Conservation (phyloP, 345 rosid genomes). For the Euphorbia pulcherrima region DNA sequence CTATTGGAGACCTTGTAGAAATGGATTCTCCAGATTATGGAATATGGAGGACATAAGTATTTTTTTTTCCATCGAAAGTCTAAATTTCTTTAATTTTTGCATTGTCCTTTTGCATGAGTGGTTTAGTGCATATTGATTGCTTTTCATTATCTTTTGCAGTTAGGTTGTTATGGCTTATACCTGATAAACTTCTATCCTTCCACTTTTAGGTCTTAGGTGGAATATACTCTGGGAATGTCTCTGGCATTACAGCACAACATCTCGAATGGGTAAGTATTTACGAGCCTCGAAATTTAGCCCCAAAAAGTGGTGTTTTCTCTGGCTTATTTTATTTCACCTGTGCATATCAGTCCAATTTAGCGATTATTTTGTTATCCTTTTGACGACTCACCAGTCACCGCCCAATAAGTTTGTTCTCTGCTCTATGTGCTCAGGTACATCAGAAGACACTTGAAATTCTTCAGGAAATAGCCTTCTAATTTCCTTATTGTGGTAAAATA, state of each 20-base stretch:
- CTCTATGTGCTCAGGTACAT: slow-evolving; percentile 60
- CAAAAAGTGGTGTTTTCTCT: neutral
- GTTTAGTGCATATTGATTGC: slow-evolving; percentile 7
- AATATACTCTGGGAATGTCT: slow-evolving; percentile 65
- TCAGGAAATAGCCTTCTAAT: slow-evolving; percentile 77
- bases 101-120: neutral
- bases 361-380: neutral
- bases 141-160: neutral
- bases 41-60: no score
- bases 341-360: neutral
- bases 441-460: slow-evolving; percentile 78
- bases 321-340: slow-evolving; percentile 6
- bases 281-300: slow-evolving; percentile 3
- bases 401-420: slow-evolving; percentile 10
- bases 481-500: slow-evolving; percentile 11
- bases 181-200: slow-evolving; percentile 19
- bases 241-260: slow-evolving; percentile 93
- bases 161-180: slow-evolving; percentile 2
- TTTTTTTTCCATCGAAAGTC: neutral
- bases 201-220: slow-evolving; percentile 78
- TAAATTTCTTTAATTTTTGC: neutral
- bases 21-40: neutral
- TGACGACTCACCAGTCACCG: slow-evolving; percentile 1
- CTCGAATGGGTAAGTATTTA: slow-evolving; percentile 72
- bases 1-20: neutral